Evolutionary conservation across 306 rosid genomes (phyloP), one percentile per base, ranked within the genome.

Genomic region (Dryas alaskensis): DNA sequence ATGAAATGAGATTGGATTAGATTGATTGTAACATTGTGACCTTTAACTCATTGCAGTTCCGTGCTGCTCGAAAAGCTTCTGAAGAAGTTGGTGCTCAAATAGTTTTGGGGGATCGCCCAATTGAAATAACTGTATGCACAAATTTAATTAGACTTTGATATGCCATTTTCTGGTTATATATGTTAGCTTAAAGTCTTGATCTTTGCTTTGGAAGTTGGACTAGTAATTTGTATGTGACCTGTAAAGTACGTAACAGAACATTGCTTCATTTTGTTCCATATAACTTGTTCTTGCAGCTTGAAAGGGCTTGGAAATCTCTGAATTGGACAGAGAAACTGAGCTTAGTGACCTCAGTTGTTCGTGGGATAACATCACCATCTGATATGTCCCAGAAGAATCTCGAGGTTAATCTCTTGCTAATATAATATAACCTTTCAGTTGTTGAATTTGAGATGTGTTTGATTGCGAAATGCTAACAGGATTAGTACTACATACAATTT

Each of bases 101-200:
- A 65, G 96, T 94, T 72, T 70, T 94, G 86, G 97, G 98, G 72
- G 98, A 94, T 74, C 84, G 95, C 10, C 96, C 99, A 63, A 89
- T 94, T 80, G 97, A 94, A 72, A 94, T 92, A 73, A 94, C 99
- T 14, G 99, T 94, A 84, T 65, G 97, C 75, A 48, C 63, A 81
- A 57, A 8, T 53, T 69, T 54, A 70, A 63, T 31, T 31, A 31
- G 37, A 31, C 37, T 31, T 31, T 31, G 37, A 31, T 31, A 31
- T 78, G 60, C 17, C 55, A 57, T 60, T 64, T 70, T 43, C 44
- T 27, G 9, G 65, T 60, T 60, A 37, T 61, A 40, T 61, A 37
- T 60, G 13, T 60, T 5, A 31, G 44, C 22, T 0, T 62, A 62
- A 14, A 39, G 7, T 13, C 11, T 62, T 46, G 14, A 14, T 13